These are phyloP conservation scores for Colletotrichum phormii DNA, from an alignment of 2,329 filamentous ascomycete species.

Conservation along the genomic window DNA sequence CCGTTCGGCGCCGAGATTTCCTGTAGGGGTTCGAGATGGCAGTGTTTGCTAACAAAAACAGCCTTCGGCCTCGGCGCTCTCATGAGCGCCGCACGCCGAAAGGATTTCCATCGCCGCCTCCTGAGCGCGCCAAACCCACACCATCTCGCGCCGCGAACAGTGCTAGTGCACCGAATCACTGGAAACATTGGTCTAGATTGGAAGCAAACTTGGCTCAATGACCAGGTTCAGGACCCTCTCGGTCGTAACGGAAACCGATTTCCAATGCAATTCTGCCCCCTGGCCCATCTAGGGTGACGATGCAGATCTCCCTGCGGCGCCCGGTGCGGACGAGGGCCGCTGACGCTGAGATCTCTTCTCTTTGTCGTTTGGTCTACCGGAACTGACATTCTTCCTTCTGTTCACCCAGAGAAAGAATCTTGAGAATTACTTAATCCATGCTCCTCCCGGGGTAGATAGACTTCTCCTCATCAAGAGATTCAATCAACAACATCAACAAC, in stretches of 20 bases:
- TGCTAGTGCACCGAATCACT: background rate
- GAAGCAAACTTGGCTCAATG: background rate
- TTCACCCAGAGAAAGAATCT: background rate
- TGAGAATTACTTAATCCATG: background rate
- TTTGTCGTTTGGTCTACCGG: background rate
- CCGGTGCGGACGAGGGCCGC: background rate
- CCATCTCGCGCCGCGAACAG: background rate
- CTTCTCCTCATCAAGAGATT: background rate
- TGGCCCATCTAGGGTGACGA: background rate
- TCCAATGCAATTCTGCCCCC: background rate
- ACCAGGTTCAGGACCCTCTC: background rate
- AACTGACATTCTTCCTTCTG: background rate
- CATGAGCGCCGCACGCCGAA: background rate
- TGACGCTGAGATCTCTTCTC: background rate
- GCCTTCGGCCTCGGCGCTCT: slow-evolving; percentile 5
- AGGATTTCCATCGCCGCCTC: background rate
- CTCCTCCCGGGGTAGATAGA: background rate
- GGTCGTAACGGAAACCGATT: background rate
- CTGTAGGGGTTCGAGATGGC: background rate
- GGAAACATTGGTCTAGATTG: background rate
- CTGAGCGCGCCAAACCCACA: background rate
- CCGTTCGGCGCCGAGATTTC: background rate
- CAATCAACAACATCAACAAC: background rate
- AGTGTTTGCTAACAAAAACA: background rate
- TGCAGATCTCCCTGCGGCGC: background rate